Evolutionary conservation across 805 yeast genomes (phyloP).

Genomic region (Kazachstania bromeliacearum): DNA sequence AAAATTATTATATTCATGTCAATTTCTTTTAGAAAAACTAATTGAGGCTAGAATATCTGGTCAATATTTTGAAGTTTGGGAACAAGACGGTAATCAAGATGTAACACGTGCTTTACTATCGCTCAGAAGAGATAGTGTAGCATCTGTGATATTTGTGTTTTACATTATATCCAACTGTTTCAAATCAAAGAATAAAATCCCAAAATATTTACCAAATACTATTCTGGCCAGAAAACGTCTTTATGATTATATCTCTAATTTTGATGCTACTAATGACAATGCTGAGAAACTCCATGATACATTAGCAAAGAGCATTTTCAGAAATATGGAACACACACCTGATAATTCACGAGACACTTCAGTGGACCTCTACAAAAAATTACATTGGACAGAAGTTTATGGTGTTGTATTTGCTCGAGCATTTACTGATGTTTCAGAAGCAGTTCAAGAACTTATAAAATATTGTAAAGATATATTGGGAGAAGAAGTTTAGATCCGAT

Average conservation of each 20-base stretch:
- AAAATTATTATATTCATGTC: slow-evolving; percentile 31
- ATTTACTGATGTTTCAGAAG: slow-evolving; percentile 38
- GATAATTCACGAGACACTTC: no score
- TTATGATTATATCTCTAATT: slow-evolving; percentile 32
- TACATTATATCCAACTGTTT: slow-evolving; percentile 37
- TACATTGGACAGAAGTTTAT: slow-evolving; percentile 40
- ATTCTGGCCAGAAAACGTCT: slow-evolving; percentile 35
- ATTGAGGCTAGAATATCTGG: slow-evolving; percentile 45
- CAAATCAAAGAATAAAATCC: slow-evolving; percentile 31
- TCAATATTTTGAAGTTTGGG: slow-evolving; percentile 38
- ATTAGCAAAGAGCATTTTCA: slow-evolving; percentile 8
- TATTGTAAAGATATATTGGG: slow-evolving; percentile 37
- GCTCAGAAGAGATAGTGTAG: slow-evolving; percentile 39
- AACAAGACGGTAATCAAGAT: slow-evolving; percentile 32
- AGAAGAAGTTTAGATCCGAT: slow-evolving; percentile 32
- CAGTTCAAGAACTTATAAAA: slow-evolving; percentile 31
- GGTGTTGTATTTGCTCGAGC: slow-evolving; percentile 42
- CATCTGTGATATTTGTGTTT: slow-evolving; percentile 37
- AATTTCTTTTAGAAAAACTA: slow-evolving; percentile 33
- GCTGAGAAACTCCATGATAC: slow-evolving; percentile 2
- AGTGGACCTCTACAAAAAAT: slow-evolving; percentile 14
- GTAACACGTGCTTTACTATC: slow-evolving; percentile 34
- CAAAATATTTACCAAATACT: slow-evolving; percentile 38
- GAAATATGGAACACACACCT: slow-evolving; percentile 3
- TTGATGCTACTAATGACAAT: slow-evolving; percentile 6